Evolutionary conservation across 176 grass and related monocot genomes (phyloP).

Genomic region (Oropetium thomaeum): DNA sequence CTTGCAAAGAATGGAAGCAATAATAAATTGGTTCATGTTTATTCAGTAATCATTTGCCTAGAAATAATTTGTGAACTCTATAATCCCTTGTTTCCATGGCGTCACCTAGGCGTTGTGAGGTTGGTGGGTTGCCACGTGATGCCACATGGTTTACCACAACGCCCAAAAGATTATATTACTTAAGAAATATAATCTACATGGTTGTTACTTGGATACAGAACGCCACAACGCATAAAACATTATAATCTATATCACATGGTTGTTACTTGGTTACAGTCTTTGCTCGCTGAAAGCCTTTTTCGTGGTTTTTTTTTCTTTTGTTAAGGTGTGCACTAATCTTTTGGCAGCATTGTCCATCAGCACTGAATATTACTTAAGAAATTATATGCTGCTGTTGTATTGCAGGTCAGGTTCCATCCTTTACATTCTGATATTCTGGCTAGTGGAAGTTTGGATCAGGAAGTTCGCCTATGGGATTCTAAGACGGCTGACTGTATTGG

Average conservation of each 20-base stretch:
- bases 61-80: not conserved
- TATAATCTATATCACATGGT: not conserved
- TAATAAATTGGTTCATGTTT: not conserved
- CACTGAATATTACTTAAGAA: not conserved
- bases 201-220: no score
- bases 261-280: constrained; percentile 1
- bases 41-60: not conserved
- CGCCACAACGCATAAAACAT: no score
- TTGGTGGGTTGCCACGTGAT: no score
- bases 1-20: not conserved
- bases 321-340: not conserved
- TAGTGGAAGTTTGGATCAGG: constrained; percentile 96
- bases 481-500: constrained; percentile 76
- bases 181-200: no score
- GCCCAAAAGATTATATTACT: no score
- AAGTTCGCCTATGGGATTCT: constrained; percentile 98
- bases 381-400: constrained; percentile 22
- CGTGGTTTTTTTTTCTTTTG: not conserved
- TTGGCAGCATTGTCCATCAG: constrained; percentile 17
- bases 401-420: constrained; percentile 95
- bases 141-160: no score
- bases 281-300: constrained; percentile 6
- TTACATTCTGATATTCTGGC: constrained; percentile 91
- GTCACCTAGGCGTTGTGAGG: no score
- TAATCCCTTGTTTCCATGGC: no score